Evolutionary conservation across 306 rosid species (phyloP).

Genomic region (Corylus avellana): DNA sequence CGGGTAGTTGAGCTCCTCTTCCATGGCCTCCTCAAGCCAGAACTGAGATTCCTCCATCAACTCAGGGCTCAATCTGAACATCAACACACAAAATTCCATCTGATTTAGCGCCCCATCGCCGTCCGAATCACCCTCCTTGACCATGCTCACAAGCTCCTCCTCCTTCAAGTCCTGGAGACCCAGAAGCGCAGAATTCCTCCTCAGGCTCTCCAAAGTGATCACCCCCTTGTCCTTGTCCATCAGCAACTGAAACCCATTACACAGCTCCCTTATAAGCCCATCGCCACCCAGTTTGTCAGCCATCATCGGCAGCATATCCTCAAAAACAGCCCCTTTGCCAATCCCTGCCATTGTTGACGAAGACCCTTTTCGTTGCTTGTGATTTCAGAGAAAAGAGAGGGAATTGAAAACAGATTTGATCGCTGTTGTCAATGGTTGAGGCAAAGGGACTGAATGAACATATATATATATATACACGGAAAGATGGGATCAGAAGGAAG

Average conservation of each 20-base stretch:
- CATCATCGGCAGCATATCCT: conserved; percentile 78
- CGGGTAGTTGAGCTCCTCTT: conserved; percentile 22
- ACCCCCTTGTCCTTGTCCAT: conserved; percentile 78
- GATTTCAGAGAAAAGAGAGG: not conserved
- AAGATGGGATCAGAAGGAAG: not conserved
- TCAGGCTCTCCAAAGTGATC: conserved; percentile 75
- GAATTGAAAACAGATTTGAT: not conserved
- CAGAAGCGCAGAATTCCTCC: conserved; percentile 50
- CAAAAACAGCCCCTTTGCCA: conserved; percentile 42
- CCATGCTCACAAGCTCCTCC: conserved; percentile 76
- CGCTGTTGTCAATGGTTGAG: not conserved
- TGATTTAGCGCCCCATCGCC: conserved; percentile 73
- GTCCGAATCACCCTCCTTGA: conserved; percentile 77
- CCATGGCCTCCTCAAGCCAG: conserved; percentile 66
- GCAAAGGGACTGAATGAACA: not conserved
- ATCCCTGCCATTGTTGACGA: conserved; percentile 38
- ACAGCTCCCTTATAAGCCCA: conserved; percentile 78
- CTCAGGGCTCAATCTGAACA: conserved; percentile 89
- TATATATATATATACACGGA: too few relatives aligned
- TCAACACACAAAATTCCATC: conserved; percentile 95
- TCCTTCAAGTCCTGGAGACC: conserved; percentile 71
- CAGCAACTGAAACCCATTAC: conserved; percentile 76
- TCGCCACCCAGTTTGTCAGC: conserved; percentile 82
- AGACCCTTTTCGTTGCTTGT: too few relatives aligned
- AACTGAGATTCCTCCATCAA: conserved; percentile 72